These are phyloP conservation scores for Lactarius hatsudake DNA, from an alignment of 768 basidiomycete species.

Conservation along the genomic window DNA sequence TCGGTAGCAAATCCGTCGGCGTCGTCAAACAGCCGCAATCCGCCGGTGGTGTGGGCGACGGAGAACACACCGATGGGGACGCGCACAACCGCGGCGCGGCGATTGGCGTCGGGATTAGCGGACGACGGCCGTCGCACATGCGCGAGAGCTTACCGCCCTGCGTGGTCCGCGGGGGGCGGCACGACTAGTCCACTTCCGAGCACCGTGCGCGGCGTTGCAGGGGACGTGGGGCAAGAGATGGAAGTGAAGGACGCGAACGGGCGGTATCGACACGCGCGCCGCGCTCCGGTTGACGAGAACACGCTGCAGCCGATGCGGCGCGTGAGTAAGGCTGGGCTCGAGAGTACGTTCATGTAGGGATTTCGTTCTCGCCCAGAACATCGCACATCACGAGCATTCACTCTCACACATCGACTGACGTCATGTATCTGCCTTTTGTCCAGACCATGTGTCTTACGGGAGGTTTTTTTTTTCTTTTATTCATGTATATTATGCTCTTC, in stretches of 20 bases:
- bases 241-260: conserved; percentile 86
- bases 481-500: conserved; percentile 6
- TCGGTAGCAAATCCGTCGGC: conserved; percentile 72
- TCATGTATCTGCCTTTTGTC: conserved; percentile 1
- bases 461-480: conserved; percentile 6
- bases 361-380: background rate
- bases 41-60: conserved; percentile 34
- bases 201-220: conserved; percentile 40
- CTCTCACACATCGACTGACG: conserved; percentile 5
- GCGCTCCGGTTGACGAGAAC: conserved; percentile 83
- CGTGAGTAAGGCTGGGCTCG: conserved; percentile 91
- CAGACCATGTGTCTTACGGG: background rate
- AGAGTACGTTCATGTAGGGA: conserved; percentile 43
- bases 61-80: conserved; percentile 34
- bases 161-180: conserved; percentile 35
- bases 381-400: background rate
- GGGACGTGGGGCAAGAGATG: conserved; percentile 75
- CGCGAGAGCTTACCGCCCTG: conserved; percentile 76
- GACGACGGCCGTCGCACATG: conserved; percentile 58
- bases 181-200: conserved; percentile 25
- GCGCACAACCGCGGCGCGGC: conserved; percentile 32
- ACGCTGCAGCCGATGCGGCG: conserved; percentile 87
- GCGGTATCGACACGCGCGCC: conserved; percentile 81
- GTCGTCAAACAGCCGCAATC: conserved; percentile 48
- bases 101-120: conserved; percentile 40